These are phyloP conservation scores for Leishmania braziliensis DNA, from an alignment of 208 protist species.

Conservation along the genomic window DNA sequence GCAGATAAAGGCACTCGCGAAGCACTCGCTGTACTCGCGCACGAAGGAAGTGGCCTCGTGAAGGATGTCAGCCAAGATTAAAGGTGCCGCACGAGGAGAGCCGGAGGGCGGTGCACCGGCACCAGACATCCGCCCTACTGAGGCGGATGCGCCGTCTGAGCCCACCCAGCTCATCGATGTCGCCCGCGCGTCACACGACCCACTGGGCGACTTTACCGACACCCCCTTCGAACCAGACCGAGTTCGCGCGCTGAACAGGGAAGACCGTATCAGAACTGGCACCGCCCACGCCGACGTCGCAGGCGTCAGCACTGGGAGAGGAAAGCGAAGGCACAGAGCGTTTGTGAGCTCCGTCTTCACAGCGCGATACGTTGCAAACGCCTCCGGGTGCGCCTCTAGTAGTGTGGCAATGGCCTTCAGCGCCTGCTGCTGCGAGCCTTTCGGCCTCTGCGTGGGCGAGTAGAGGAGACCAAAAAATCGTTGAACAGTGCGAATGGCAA, in stretches of 20 bases:
- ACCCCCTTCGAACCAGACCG: neutral
- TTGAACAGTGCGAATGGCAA: constrained; percentile 67
- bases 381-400: constrained; percentile 46
- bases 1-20: constrained; percentile 51
- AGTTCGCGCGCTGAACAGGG: constrained; percentile 1
- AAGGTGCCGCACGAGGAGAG: neutral
- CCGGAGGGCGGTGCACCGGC: neutral
- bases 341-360: constrained; percentile 54
- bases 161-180: neutral
- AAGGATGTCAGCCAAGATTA: constrained; percentile 10
- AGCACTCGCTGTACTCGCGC: constrained; percentile 48
- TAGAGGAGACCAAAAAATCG: constrained; percentile 59
- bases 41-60: constrained; percentile 19
- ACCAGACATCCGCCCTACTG: neutral
- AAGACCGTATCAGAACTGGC: constrained; percentile 23
- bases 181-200: neutral
- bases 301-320: constrained; percentile 42
- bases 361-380: constrained; percentile 42
- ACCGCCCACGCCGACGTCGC: constrained; percentile 20
- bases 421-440: constrained; percentile 27
- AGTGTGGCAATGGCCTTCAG: constrained; percentile 29
- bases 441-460: constrained; percentile 22
- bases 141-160: neutral
- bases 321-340: constrained; percentile 40
- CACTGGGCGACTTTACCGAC: neutral